Evolutionary conservation across 371 early-diverging fungal genomes (phyloP).

Genomic region (Entomophthora muscae): DNA sequence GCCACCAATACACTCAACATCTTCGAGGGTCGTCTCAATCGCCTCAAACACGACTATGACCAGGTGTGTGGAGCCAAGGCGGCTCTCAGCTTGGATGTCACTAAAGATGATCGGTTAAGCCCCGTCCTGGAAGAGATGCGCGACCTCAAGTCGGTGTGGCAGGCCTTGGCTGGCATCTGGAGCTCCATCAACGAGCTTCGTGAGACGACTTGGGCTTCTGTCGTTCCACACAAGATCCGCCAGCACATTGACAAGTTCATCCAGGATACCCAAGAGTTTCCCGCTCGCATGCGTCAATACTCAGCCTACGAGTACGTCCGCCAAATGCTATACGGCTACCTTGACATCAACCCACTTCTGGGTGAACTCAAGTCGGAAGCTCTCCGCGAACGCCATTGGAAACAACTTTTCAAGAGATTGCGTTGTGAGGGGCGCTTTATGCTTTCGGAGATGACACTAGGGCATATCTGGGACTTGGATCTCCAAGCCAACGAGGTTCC

Average conservation of each 20-base stretch:
- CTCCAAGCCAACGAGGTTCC: constrained; percentile 65
- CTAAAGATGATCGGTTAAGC: constrained; percentile 48
- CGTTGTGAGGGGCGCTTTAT: constrained; percentile 47
- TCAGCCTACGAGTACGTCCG: constrained; percentile 92
- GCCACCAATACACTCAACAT: constrained; percentile 69
- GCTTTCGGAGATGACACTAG: constrained; percentile 75
- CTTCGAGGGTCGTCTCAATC: constrained; percentile 71
- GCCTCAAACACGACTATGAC: constrained; percentile 73
- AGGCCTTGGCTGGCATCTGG: constrained; percentile 69
- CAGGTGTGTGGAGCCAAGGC: constrained; percentile 85
- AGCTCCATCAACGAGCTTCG: constrained; percentile 60
- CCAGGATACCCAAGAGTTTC: constrained; percentile 72
- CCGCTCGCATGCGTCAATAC: constrained; percentile 89
- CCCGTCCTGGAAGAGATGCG: constrained; percentile 84
- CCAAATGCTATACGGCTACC: constrained; percentile 53
- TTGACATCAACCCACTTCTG: constrained; percentile 68
- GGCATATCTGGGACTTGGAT: constrained; percentile 89
- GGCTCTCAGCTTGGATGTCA: constrained; percentile 67
- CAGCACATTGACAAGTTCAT: constrained; percentile 70
- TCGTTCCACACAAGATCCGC: constrained; percentile 80
- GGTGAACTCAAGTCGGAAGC: constrained; percentile 89
- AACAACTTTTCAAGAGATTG: constrained; percentile 69
- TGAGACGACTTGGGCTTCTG: constrained; percentile 75
- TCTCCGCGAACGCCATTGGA: constrained; percentile 94
- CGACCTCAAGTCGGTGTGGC: constrained; percentile 92